Evolutionary conservation across 2,329 filamentous ascomycete genomes (phyloP), one percentile per base, ranked within the genome.

Genomic region (Penicillium sp.): DNA sequence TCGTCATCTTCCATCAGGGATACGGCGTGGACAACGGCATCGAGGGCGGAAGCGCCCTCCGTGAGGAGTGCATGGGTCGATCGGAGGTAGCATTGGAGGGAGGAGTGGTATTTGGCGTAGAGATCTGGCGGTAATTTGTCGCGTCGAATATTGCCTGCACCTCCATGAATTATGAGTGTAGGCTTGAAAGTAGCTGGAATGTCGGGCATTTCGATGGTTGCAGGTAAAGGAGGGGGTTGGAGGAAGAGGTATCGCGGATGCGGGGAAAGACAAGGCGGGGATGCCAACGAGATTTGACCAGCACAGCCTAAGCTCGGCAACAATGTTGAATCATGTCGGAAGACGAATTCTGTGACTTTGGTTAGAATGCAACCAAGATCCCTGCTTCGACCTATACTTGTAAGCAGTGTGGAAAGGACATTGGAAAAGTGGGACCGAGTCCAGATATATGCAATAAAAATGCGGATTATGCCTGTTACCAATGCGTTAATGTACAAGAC

Each of bases 21-120:
- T 11, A 96, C 91, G 46, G 92, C 92, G 73, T 88, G 85, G 1
- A 89, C 88, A 1, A 91, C 91, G 0, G 87, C 84, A 56, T 91
- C 87, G 14, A 96, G 82, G 0, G 92, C 90, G 0, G 82, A 82
- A 9, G 84, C 83, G 19, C 65, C 75, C 61, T 61, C 66, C 19
- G 71, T 67, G 11, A 83, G 77, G 18, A 79, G 73, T 4, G 70
- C 55, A 57, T 76, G 63, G 37, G 81, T 79, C 24, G 74, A 75
- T 27, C 80, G 73, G 65, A 90, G 85, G 66, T 90, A 89, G 2
- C 76, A 76, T 19, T 88, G 77, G 18, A 92, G 82, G 0, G 88
- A 83, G 27, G 77, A 66, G 54, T 86, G 84, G 74, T 89, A 90
- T 54, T 79, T 74, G 13, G 75, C 69, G 68, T 88, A 89, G 60